Conservation (phyloP, 768 basidiomycete species). For the Asterophora parasitica region DNA sequence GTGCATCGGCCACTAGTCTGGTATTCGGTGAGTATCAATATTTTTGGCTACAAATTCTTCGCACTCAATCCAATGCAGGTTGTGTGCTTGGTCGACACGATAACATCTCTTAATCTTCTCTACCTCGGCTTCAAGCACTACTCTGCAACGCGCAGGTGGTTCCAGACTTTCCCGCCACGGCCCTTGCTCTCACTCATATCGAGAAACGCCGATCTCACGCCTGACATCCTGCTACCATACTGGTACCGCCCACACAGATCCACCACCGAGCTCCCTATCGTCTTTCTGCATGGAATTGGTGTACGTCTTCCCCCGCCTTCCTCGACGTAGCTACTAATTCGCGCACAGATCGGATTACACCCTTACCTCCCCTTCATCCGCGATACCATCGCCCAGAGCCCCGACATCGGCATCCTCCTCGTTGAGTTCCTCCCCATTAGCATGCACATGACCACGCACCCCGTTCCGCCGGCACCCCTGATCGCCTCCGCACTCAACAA, state of each 20-base stretch:
- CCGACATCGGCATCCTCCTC: constrained; percentile 53
- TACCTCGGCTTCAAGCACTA: constrained; percentile 52
- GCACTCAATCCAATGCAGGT: constrained; percentile 31
- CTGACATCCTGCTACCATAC: constrained; percentile 28
- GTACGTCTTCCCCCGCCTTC: constrained; percentile 28
- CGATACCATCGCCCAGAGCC: constrained; percentile 38
- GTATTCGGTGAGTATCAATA: constrained; percentile 45
- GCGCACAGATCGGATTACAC: constrained; percentile 53
- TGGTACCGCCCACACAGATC: constrained; percentile 45
- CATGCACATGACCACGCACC: constrained; percentile 49
- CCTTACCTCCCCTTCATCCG: constrained; percentile 51
- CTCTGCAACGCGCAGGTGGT: constrained; percentile 28
- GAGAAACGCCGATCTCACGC: constrained; percentile 31
- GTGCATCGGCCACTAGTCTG: constrained; percentile 58
- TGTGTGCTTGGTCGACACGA: constrained; percentile 45
- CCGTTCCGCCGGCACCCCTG: constrained; percentile 37
- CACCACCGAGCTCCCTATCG: constrained; percentile 40
- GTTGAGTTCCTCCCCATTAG: constrained; percentile 58
- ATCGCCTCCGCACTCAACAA: constrained; percentile 38
- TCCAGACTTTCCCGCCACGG: constrained; percentile 50
- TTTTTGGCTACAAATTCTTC: not conserved
- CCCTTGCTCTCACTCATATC: constrained; percentile 41
- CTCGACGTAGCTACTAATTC: not conserved
- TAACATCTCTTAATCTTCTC: constrained; percentile 35
- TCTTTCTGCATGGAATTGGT: constrained; percentile 72